phyloP scores from a whole-genome alignment of 148 eudicot genomes.

The Spergularia marina region DNA sequence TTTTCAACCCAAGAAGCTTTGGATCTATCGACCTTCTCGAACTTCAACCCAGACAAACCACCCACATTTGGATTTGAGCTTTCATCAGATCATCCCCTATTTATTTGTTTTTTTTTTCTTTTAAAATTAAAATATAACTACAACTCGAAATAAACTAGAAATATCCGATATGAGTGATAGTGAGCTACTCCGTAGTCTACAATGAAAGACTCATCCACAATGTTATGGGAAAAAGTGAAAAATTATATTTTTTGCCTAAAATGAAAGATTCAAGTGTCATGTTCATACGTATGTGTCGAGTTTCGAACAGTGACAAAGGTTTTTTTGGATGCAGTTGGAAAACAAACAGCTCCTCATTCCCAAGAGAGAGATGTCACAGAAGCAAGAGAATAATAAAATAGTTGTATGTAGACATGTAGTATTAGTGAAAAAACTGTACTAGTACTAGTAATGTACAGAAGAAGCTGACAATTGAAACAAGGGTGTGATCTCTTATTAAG shows the following conservation, averaged over 20 bases:
- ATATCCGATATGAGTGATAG: no score
- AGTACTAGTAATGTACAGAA: no score
- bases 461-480: constrained; percentile 9
- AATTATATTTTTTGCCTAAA: no score
- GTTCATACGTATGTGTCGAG: no score
- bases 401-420: not conserved
- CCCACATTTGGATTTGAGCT: constrained; percentile 29
- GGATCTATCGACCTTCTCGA: constrained; percentile 39
- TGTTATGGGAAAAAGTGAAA: no score
- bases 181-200: no score
- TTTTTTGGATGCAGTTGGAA: constrained; percentile 18
- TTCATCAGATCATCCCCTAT: not conserved
- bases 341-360: constrained; percentile 30
- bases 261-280: no score
- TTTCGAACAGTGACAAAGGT: not conserved
- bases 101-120: not conserved
- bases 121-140: not conserved
- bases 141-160: no score
- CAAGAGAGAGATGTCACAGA: constrained; percentile 33
- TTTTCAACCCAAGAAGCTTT: constrained; percentile 12
- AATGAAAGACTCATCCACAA: no score
- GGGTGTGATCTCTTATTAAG: not conserved
- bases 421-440: not conserved
- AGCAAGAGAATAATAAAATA: not conserved
- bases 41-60: constrained; percentile 22